A percentile compares a stretch with the other conserved stretches of the same genome.
These are phyloP conservation scores for Elongisporangium undulatum DNA, from an alignment of 352 stramenopile genomes.

Conservation along the genomic window DNA sequence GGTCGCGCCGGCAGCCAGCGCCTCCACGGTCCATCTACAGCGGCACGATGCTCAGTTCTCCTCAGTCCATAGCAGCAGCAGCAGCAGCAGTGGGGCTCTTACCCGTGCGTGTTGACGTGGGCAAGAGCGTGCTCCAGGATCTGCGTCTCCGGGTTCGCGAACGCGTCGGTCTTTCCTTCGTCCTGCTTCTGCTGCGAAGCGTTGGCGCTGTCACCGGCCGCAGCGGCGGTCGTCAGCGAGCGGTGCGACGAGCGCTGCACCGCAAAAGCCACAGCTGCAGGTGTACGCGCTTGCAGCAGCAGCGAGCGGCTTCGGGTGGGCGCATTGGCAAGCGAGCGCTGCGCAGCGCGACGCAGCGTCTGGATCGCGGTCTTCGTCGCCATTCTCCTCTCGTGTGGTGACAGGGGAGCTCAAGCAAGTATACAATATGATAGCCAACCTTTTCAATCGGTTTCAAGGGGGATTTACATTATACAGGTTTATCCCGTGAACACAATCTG, in stretches of 20 bases:
- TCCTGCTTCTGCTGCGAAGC: background rate
- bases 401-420: background rate
- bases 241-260: background rate
- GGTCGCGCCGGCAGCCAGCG: slow-evolving; percentile 60
- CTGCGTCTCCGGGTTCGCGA: slow-evolving; percentile 34
- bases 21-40: slow-evolving; percentile 69
- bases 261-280: background rate
- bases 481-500: background rate
- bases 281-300: background rate
- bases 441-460: background rate
- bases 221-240: slow-evolving; percentile 11
- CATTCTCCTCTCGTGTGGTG: background rate
- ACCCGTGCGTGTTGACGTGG: slow-evolving; percentile 50
- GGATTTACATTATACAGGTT: background rate
- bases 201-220: slow-evolving; percentile 5
- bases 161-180: slow-evolving; percentile 9
- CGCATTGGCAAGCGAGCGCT: background rate
- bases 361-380: background rate
- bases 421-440: background rate
- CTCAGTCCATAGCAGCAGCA: slow-evolving; percentile 2
- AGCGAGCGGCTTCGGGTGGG: background rate
- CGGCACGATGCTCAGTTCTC: background rate
- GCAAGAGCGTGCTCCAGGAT: slow-evolving; percentile 54
- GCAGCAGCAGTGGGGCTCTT: slow-evolving; percentile 8
- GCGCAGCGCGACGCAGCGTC: background rate